Evolutionary conservation across 148 eudicot species (phyloP), one percentile per base, ranked within the genome.

Genomic region (Vaccinium corymbosum): DNA sequence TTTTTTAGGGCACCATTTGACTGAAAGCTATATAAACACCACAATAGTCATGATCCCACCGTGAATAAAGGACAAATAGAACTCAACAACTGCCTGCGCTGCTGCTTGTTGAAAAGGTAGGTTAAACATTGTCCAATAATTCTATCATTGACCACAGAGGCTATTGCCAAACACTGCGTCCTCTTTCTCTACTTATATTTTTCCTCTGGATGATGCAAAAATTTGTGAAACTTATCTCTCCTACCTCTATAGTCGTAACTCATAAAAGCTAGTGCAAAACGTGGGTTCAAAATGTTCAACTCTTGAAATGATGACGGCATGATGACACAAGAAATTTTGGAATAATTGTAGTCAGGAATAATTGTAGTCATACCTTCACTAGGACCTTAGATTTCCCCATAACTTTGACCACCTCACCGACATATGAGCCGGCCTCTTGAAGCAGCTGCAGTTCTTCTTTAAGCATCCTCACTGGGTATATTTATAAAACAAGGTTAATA

Each of bases 361-460:
- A 38, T 76, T 25, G 48, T 46, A 79, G 78, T 49, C 61, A 8
- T 53, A 90, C 93, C 87, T 90, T 90, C 32, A 89, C 93, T n/a
- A 90, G 75, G 62, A 90, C 91, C 80, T 90, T 89, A 19, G 90
- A 89, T 79, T 90, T 90, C 53, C 90, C 92, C 90, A 90, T 88
- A 15, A 90, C 92, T 87, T 89, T 90, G 77, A 90, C 89, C 81
- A 90, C 92, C 86, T 90, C 92, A 79, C 92, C 92, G 82, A 90
- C 92, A 83, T 90, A 90, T 7, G 92, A 90, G 59, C 90, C 90
- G 76, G 92, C 91, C 86, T 90, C 89, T 84, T 89, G 91, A 74
- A 90, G 92, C 57, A 89, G 86, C 81, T 90, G 92, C 78, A 90
- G 81, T 75, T 90, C 91, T 83, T 90, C 93, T 83, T 89, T 90